These are phyloP conservation scores for Colletotrichum tanaceti DNA, from an alignment of 2,329 filamentous ascomycete genomes.

Conservation along the genomic window DNA sequence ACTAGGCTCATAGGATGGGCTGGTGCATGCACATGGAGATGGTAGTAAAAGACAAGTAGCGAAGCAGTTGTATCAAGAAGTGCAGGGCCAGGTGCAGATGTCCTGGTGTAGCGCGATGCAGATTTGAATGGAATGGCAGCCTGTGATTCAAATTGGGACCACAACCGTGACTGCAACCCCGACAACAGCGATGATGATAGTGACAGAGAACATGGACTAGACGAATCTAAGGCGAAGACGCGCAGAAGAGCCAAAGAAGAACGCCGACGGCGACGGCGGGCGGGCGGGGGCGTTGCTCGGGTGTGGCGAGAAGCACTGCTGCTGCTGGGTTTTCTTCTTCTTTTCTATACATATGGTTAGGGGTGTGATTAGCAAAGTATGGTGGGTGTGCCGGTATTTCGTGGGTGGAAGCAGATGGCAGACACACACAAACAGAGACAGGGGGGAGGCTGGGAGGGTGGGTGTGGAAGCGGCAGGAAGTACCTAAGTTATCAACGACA, in stretches of 20 bases:
- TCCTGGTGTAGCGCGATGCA: slow-evolving; percentile 32
- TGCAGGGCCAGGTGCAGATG: slow-evolving; percentile 25
- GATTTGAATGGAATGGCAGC: slow-evolving; percentile 22
- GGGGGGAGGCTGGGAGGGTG: background rate
- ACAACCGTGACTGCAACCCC: background rate
- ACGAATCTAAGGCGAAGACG: slow-evolving; percentile 6
- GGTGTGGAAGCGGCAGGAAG: background rate
- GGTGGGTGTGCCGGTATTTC: too few relatives aligned
- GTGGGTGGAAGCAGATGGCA: too few relatives aligned
- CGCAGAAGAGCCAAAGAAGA: slow-evolving; percentile 20
- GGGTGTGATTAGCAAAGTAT: background rate
- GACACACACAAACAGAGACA: too few relatives aligned
- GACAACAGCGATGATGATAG: slow-evolving; percentile 12
- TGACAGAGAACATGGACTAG: slow-evolving; percentile 25
- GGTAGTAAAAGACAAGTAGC: background rate
- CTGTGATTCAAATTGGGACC: slow-evolving; percentile 6
- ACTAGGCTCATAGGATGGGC: slow-evolving; percentile 15
- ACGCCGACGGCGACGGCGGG: slow-evolving; percentile 12
- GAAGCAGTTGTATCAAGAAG: slow-evolving; percentile 1
- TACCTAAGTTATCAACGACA: slow-evolving; percentile 10
- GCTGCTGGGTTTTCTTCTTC: background rate
- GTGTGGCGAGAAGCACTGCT: slow-evolving; percentile 22
- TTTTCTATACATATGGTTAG: background rate
- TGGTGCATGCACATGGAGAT: slow-evolving; percentile 24
- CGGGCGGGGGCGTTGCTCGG: slow-evolving; percentile 15